Conservation (phyloP, 805 yeast genomes). For the Candida easanensis region DNA sequence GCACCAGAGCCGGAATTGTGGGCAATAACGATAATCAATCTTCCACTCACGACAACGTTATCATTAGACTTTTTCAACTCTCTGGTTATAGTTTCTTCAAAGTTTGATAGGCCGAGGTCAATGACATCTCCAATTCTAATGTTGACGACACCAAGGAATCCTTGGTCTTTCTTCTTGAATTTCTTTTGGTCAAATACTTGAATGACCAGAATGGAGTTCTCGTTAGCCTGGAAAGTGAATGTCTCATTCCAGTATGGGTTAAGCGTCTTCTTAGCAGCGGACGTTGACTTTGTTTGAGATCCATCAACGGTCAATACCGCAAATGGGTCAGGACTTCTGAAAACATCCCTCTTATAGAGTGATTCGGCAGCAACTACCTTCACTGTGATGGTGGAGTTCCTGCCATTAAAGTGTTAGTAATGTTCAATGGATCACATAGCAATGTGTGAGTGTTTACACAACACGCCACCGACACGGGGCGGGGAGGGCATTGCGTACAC, state of each 20-base stretch:
- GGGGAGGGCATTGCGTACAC: neutral
- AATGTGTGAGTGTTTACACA: neutral
- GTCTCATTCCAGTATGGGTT: slow-evolving; percentile 98
- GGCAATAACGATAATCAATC: slow-evolving; percentile 74
- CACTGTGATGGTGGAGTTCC: slow-evolving; percentile 36
- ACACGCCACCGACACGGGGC: slow-evolving; percentile 1
- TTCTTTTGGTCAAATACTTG: slow-evolving; percentile 97
- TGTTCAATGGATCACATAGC: neutral
- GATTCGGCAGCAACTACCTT: slow-evolving; percentile 95
- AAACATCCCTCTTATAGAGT: slow-evolving; percentile 90
- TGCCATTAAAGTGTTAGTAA: slow-evolving; percentile 15
- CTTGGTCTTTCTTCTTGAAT: slow-evolving; percentile 97
- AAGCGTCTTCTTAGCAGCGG: slow-evolving; percentile 88
- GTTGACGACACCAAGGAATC: slow-evolving; percentile 94
- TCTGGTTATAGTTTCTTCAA: slow-evolving; percentile 86
- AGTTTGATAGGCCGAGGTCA: slow-evolving; percentile 48
- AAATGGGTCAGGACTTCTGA: slow-evolving; percentile 96
- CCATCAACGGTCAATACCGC: slow-evolving; percentile 98
- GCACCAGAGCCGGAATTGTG: slow-evolving; percentile 31
- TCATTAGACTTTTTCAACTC: slow-evolving; percentile 91
- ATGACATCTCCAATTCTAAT: slow-evolving; percentile 86
- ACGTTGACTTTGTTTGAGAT: slow-evolving; percentile 90
- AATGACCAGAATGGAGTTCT: slow-evolving; percentile 81
- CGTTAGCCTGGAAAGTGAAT: slow-evolving; percentile 72
- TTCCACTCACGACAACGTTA: slow-evolving; percentile 89